phyloP scores from a whole-genome alignment of 345 rosid species.

The Syzygium aromaticum region DNA sequence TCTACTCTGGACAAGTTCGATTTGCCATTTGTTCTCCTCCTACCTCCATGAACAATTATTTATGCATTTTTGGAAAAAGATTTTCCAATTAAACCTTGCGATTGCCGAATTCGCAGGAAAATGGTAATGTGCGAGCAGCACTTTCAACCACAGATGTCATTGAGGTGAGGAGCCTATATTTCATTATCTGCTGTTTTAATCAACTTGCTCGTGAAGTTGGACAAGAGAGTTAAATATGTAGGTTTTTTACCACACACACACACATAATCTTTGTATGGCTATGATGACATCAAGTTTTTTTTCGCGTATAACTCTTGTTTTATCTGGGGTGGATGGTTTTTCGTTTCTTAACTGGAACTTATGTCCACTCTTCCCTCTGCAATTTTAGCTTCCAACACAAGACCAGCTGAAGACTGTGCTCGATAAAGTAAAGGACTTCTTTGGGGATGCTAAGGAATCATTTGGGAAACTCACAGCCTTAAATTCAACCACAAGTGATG shows the following conservation, averaged over 20 bases:
- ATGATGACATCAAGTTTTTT: not conserved
- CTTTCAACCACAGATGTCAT: constrained; percentile 60
- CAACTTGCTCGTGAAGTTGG: not conserved
- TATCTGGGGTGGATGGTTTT: not conserved
- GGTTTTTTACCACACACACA: not conserved
- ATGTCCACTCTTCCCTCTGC: not conserved
- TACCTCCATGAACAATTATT: not conserved
- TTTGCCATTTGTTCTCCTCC: not conserved
- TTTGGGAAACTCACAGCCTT: constrained; percentile 67
- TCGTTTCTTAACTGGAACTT: not conserved
- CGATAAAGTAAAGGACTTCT: constrained; percentile 81
- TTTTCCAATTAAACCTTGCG: not conserved
- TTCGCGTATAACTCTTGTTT: not conserved
- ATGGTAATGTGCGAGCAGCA: constrained; percentile 73
- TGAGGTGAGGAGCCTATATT: constrained; percentile 42
- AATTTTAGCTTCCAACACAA: constrained; percentile 70
- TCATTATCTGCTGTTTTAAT: not conserved
- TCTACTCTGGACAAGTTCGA: not conserved
- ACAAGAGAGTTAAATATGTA: not conserved
- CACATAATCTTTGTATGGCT: not conserved
- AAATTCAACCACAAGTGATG: constrained; percentile 30
- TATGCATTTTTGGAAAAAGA: not conserved
- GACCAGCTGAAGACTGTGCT: constrained; percentile 85
- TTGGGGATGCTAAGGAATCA: constrained; percentile 89
- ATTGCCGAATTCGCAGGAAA: constrained; percentile 46